phyloP scores from a whole-genome alignment of 2,329 filamentous ascomycete genomes.

The Ophioceras dolichostomum region DNA sequence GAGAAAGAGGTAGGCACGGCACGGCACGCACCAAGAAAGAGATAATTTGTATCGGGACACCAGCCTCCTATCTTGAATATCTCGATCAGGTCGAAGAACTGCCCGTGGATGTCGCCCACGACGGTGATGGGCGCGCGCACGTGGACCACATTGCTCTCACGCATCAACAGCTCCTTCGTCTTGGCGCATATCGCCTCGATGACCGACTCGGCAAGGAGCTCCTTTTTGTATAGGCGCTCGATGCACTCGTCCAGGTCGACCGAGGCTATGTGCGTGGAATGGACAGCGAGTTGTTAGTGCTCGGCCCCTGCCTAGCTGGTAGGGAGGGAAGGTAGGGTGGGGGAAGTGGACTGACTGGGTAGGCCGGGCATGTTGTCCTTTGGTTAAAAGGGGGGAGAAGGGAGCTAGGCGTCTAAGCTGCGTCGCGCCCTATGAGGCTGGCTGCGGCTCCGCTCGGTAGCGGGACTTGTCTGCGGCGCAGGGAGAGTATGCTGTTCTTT shows the following conservation, averaged over 20 bases:
- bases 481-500: too few relatives aligned
- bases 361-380: slow-evolving; percentile 1
- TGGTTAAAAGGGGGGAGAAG: background rate
- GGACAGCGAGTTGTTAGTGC: too few relatives aligned
- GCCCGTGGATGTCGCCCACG: slow-evolving; percentile 95
- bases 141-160: slow-evolving; percentile 98
- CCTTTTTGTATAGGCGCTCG: slow-evolving; percentile 89
- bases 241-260: slow-evolving; percentile 99
- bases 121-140: slow-evolving; percentile 92
- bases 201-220: slow-evolving; percentile 87
- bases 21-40: slow-evolving; percentile 82
- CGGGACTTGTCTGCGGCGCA: background rate
- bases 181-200: slow-evolving; percentile 99
- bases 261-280: slow-evolving; percentile 59
- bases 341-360: slow-evolving; percentile 51
- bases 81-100: slow-evolving; percentile 98
- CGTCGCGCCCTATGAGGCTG: background rate
- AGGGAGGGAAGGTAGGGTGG: too few relatives aligned
- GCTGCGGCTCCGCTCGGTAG: background rate
- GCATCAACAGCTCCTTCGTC: slow-evolving; percentile 97
- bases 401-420: background rate
- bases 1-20: too few relatives aligned
- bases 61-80: slow-evolving; percentile 98
- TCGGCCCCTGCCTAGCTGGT: too few relatives aligned
- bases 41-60: slow-evolving; percentile 95